A percentile compares a stretch with the other conserved stretches of the same genome.
Conservation (phyloP, 371 early-diverging fungal species). For the Funneliformis caledonium region DNA sequence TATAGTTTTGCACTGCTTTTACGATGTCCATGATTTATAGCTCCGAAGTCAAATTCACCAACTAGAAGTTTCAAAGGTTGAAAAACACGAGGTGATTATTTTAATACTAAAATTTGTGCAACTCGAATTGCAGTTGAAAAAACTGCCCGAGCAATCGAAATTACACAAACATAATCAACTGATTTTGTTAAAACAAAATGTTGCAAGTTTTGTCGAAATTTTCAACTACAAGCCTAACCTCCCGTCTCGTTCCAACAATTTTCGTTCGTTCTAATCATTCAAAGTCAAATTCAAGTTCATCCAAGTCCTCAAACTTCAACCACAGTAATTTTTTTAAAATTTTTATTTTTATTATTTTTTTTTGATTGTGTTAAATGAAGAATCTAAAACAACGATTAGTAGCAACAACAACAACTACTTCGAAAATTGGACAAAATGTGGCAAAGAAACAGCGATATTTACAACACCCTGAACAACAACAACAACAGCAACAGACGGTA, state of each 20-base stretch:
- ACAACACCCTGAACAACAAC: neutral
- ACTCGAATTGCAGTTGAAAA: neutral
- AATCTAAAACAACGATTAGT: neutral
- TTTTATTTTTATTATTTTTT: neutral
- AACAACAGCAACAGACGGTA: neutral
- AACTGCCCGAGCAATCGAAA: neutral
- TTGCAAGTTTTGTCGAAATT: neutral
- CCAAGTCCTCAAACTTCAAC: neutral
- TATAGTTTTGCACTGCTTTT: constrained; percentile 84
- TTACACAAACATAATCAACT: too few relatives aligned
- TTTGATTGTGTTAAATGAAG: neutral
- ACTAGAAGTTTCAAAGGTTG: too few relatives aligned
- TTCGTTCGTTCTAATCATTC: neutral
- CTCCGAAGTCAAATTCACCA: too few relatives aligned
- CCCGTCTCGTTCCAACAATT: neutral
- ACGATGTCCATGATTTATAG: constrained; percentile 69
- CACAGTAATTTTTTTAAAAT: neutral
- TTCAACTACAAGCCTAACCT: neutral
- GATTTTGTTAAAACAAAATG: neutral
- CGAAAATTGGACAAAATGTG: neutral
- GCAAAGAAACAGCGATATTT: neutral
- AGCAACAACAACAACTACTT: neutral
- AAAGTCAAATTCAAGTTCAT: neutral
- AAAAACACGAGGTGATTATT: too few relatives aligned
- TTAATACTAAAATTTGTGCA: neutral